phyloP scores from a whole-genome alignment of 2,329 filamentous ascomycete species.

The Emergomyces africanus region DNA sequence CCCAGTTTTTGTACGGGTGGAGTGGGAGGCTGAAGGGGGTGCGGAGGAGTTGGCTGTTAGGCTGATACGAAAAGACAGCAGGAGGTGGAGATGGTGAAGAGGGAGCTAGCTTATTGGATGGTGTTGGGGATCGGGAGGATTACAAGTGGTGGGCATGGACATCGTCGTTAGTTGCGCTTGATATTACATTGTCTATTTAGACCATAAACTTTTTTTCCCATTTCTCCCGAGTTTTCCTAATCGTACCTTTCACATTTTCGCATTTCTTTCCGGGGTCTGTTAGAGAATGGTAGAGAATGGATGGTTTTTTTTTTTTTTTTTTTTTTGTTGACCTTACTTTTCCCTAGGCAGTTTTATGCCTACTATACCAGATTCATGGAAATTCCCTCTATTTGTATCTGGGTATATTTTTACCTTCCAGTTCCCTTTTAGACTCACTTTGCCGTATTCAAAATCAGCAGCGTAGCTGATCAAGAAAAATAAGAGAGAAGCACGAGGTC shows the following conservation, averaged over 20 bases:
- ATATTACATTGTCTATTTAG: not conserved
- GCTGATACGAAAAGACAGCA: slow-evolving; percentile 26
- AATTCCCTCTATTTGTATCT: not conserved
- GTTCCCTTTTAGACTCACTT: not conserved
- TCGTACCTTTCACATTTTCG: not conserved
- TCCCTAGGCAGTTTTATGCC: not conserved
- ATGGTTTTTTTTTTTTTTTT: too few relatives aligned
- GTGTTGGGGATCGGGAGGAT: slow-evolving; percentile 81
- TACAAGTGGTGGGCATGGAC: slow-evolving; percentile 19
- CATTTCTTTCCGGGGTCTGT: not conserved
- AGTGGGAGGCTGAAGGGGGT: slow-evolving; percentile 62
- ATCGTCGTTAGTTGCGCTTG: slow-evolving; percentile 3
- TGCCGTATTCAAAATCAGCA: not conserved
- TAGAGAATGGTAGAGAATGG: too few relatives aligned
- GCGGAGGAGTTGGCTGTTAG: slow-evolving; percentile 21
- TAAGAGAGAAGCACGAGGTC: not conserved
- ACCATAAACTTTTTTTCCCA: not conserved
- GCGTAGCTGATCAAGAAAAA: not conserved
- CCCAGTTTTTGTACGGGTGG: slow-evolving; percentile 81
- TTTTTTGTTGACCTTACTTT: too few relatives aligned
- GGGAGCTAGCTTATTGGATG: slow-evolving; percentile 92
- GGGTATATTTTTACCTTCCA: not conserved
- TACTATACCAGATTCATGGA: not conserved
- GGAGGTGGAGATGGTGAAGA: slow-evolving; percentile 58
- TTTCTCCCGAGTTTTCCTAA: not conserved